Base-by-base conservation (phyloP, 129 eudicot genomes). In the Mikania micrantha region DNA sequence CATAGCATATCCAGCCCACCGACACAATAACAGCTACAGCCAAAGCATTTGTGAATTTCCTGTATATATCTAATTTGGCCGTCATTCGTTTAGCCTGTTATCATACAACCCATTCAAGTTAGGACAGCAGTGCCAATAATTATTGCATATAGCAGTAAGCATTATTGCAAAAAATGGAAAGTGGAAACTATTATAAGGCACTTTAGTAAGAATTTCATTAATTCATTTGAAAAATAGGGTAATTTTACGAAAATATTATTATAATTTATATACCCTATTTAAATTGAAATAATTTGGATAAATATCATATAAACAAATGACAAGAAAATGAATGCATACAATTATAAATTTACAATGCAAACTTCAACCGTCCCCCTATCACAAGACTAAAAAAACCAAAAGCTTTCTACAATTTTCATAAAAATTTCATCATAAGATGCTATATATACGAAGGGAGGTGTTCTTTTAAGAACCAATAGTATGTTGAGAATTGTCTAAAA, bases 1-100 rank as follows among this genome's bases (percentile, higher is more conserved):
- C 99, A n/a, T 87, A 94, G 77, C 90, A 90, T 79, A 87, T 87
- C 99, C 99, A 94, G 58, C 97, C 99, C 60, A 90, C 91, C 0
- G 99, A 94, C 69, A 94, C 95, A 56, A 94, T 76, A 71, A 94
- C 99, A 66, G 99, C 85, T 53, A 94, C 87, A 15, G 86, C 97
- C 82, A 94, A 87, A 32, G 99, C 95, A 64, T 94, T 94, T 36
- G 99, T 94, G 78, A 94, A 94, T 80, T 94, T 94, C 81, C 99
- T 79, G 88, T 94, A 94, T 53, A 94, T 81, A 66, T 94, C 97
- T 70, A 94, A 82, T 71, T 94, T 94, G 70, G 85, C 99, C 85
- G 81, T 77, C 88, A 94, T 83, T 70, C 97, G 67, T 75, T 96
- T 82, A 69, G 99, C 96, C 99, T 94, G 87, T 50, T 28, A 65